Evolutionary conservation across 305 asterid species (phyloP).

Genomic region (Solanum chacoense): DNA sequence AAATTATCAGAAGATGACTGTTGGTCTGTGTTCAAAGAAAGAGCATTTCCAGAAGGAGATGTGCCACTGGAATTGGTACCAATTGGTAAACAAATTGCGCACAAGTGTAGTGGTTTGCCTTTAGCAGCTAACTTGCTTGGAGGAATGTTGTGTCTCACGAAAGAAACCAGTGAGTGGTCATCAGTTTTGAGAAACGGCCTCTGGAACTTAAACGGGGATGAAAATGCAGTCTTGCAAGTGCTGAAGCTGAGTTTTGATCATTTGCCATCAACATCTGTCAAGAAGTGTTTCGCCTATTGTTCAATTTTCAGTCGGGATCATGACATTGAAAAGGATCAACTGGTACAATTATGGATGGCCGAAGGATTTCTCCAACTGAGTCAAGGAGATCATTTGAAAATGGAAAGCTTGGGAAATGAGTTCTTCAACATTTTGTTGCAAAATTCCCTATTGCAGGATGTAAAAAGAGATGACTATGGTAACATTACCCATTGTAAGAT

Average conservation of each 20-base stretch:
- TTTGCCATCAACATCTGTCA: constrained; percentile 11
- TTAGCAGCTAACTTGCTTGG: neutral
- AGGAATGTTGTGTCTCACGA: neutral
- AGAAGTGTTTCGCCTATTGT: constrained; percentile 33
- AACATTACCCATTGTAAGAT: constrained; percentile 1
- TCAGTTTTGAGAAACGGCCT: neutral
- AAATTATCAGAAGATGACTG: neutral
- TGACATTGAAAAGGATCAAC: neutral
- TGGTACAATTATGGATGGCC: constrained; percentile 29
- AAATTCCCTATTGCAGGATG: constrained; percentile 8
- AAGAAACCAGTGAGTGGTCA: neutral
- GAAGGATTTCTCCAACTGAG: constrained; percentile 9
- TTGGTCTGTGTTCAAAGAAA: neutral
- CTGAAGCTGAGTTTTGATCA: constrained; percentile 21
- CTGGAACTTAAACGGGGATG: neutral
- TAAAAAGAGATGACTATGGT: neutral
- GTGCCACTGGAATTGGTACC: neutral
- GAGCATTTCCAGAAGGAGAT: neutral
- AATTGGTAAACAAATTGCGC: neutral
- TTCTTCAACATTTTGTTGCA: constrained; percentile 9
- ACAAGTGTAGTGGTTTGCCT: constrained; percentile 7
- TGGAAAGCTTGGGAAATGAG: constrained; percentile 12
- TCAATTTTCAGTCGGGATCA: constrained; percentile 16
- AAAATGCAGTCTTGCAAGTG: neutral
- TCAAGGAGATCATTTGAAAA: neutral